Evolutionary conservation across 2,329 filamentous ascomycete species (phyloP), one percentile per base, ranked within the genome.

Genomic region (Zasmidium angulare): DNA sequence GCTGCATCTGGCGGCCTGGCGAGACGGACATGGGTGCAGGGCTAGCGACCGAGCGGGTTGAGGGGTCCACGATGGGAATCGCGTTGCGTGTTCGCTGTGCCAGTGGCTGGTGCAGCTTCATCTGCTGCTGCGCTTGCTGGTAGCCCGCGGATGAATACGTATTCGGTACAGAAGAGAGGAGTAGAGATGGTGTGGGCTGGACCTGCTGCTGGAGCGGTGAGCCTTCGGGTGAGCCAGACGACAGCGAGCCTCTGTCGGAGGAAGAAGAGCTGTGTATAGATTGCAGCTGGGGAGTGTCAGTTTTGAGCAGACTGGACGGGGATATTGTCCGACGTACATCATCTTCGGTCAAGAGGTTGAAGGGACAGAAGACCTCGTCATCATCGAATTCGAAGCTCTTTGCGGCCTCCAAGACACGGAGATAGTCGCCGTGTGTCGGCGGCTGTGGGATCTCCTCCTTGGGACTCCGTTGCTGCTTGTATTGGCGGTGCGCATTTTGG

Each of bases 31-130:
- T 88, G 23, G 93, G 91, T 4, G 36, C 36, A 67, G 93, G 93
- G 80, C 91, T 96, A 58, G 91, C 88, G 81, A 97, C 89, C 72
- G 92, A 87, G 72, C 95, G 92, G 58, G 93, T 97, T 68, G 86
- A 90, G 56, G 95, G 95, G 82, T 99, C 96, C 78, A 98, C 91
- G 75, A 99, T 99, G 60, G 93, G 93, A 68, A 98, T 98, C 72
- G 95, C 91, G 76, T 97, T 98, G 77, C 92, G 91, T 59, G 89
- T 86, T 68, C 95, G 90, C 65, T 93, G 91, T 63, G 93, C 91
- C 63, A 93, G 84, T 62, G 93, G 91, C 81, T 97, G 93, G 78
- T 96, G 91, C 63, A 96, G 82, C 80, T 96, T 97, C 69, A 93
- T 82, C 77, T 86, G 63, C 79, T 77, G 61, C 82, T 86, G 74